A percentile compares a stretch with the other conserved stretches of the same genome.
phyloP scores from a whole-genome alignment of 495 filamentous ascomycete species.

The Cairneyella variabilis region DNA sequence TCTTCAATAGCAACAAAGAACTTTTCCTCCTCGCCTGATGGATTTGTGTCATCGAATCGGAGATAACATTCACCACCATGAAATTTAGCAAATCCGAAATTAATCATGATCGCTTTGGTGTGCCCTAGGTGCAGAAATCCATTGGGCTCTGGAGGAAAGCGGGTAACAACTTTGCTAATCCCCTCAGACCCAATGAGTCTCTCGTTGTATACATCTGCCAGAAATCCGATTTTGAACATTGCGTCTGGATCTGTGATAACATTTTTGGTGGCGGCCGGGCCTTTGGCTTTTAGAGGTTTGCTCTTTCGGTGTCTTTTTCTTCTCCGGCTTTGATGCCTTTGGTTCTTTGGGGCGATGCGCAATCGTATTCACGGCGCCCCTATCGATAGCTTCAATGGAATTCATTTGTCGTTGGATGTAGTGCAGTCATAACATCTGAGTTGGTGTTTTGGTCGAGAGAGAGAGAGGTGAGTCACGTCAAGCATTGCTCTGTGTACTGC shows the following conservation, averaged over 20 bases:
- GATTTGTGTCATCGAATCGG: constrained; percentile 68
- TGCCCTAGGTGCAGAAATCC: constrained; percentile 86
- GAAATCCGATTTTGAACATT: constrained; percentile 70
- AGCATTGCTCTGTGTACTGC: too few species aligned
- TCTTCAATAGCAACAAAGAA: constrained; percentile 73
- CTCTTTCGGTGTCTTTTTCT: constrained; percentile 31
- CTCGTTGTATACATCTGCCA: constrained; percentile 72
- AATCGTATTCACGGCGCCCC: too few species aligned
- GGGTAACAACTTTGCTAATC: constrained; percentile 47
- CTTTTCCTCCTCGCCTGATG: constrained; percentile 70
- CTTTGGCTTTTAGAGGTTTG: neutral
- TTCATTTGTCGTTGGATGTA: too few species aligned
- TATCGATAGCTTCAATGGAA: too few species aligned
- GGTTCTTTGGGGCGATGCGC: too few species aligned
- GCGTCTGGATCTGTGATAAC: constrained; percentile 33
- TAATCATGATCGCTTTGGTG: constrained; percentile 87
- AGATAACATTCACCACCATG: constrained; percentile 63
- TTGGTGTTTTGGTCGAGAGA: too few species aligned
- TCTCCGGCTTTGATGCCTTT: constrained; percentile 1
- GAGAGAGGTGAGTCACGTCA: too few species aligned
- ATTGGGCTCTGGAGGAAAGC: constrained; percentile 88
- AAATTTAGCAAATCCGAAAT: constrained; percentile 87
- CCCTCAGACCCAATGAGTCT: constrained; percentile 50
- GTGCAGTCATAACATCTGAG: too few species aligned
- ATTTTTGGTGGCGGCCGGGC: neutral